Evolutionary conservation across 306 rosid genomes (phyloP).

Genomic region (Ammopiptanthus mongolicus): DNA sequence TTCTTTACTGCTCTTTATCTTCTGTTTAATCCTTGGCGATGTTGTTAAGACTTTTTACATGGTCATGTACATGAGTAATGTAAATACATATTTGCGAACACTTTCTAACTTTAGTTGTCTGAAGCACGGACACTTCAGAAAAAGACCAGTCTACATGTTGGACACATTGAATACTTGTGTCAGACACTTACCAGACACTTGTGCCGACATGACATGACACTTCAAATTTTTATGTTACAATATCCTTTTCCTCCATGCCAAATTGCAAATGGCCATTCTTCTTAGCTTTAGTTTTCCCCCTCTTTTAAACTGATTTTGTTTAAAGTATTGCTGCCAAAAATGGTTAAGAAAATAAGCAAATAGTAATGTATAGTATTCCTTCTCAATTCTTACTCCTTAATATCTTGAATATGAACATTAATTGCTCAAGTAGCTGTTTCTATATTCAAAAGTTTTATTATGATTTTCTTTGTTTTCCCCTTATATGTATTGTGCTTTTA

Average conservation of each 20-base stretch:
- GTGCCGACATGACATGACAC: background rate
- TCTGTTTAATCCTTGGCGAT: background rate
- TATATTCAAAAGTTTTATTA: background rate
- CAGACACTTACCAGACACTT: background rate
- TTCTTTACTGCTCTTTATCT: conserved; percentile 1
- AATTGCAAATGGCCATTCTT: background rate
- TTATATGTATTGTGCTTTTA: too few species aligned
- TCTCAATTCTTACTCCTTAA: background rate
- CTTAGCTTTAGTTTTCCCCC: background rate
- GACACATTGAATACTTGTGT: background rate
- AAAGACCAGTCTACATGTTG: background rate
- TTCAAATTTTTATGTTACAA: background rate
- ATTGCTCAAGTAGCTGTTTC: background rate
- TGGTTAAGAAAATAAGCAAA: background rate
- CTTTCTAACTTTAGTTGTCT: background rate
- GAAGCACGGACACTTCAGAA: background rate
- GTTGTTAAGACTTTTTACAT: background rate
- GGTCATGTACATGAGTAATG: background rate
- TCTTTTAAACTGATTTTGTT: background rate
- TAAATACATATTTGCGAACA: background rate
- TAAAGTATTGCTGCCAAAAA: background rate
- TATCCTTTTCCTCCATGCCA: background rate
- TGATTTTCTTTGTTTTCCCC: too few species aligned
- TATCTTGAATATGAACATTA: background rate
- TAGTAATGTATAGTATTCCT: background rate